A percentile compares a stretch with the other conserved stretches of the same genome.
Conservation (phyloP, 331 rosid genomes). For the Acacia concinna region DNA sequence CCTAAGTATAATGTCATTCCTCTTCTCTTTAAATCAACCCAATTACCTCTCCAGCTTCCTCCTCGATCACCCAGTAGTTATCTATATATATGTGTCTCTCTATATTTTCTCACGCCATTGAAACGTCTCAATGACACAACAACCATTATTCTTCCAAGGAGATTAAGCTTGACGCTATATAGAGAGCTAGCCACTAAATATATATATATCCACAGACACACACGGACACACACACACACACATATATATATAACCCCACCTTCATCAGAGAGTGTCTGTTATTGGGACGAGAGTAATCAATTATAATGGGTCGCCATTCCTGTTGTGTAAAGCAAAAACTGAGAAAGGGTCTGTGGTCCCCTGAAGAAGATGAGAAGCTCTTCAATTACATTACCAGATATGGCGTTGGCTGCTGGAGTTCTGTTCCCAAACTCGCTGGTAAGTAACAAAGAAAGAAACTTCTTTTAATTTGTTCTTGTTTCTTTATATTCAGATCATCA, state of each 20-base stretch:
- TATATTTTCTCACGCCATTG: background rate
- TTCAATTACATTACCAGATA: slow-evolving; percentile 80
- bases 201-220: background rate
- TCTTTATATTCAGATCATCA: background rate
- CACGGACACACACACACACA: background rate
- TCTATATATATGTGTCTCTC: background rate
- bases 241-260: background rate
- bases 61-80: slow-evolving; percentile 6
- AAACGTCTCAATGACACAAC: slow-evolving; percentile 32
- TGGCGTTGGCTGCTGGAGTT: slow-evolving; percentile 98
- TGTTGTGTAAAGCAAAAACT: slow-evolving; percentile 85
- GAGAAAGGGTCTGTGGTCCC: slow-evolving; percentile 96
- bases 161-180: background rate
- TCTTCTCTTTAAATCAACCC: slow-evolving; percentile 52
- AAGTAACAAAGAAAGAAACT: background rate
- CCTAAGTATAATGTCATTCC: slow-evolving; percentile 61
- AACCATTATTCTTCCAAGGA: slow-evolving; percentile 25
- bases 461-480: background rate
- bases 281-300: background rate
- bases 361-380: slow-evolving; percentile 97
- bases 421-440: slow-evolving; percentile 95
- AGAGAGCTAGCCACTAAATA: background rate
- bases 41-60: slow-evolving; percentile 38
- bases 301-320: slow-evolving; percentile 85
- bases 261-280: background rate